A percentile compares a stretch with the other conserved stretches of the same genome.
These are phyloP conservation scores for Cyberlindnera nakhonratchasimensis DNA, from an alignment of 805 yeast species.

Conservation along the genomic window DNA sequence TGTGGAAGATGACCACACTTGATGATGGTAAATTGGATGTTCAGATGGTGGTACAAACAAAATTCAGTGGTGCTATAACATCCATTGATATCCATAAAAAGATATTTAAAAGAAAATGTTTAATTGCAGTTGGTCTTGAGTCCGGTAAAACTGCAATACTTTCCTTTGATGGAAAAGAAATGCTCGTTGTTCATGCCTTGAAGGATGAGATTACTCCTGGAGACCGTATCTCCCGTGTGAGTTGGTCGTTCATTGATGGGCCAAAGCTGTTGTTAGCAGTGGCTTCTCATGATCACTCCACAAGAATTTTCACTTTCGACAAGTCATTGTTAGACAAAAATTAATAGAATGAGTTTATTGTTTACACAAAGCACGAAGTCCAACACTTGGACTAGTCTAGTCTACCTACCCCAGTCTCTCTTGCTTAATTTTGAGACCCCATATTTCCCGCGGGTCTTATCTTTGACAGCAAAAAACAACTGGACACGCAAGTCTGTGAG, in stretches of 20 bases:
- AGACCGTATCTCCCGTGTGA: conserved; percentile 55
- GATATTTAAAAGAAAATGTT: conserved; percentile 28
- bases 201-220: conserved; percentile 50
- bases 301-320: conserved; percentile 35
- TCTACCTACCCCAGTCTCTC: too few relatives aligned
- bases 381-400: too few relatives aligned
- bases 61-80: conserved; percentile 58
- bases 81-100: conserved; percentile 51
- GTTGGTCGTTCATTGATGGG: conserved; percentile 43
- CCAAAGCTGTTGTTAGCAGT: conserved; percentile 45
- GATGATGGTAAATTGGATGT: conserved; percentile 30
- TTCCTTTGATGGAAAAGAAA: conserved; percentile 31
- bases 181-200: conserved; percentile 33
- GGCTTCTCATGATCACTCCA: conserved; percentile 64
- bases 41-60: conserved; percentile 37
- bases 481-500: too few relatives aligned
- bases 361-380: too few relatives aligned
- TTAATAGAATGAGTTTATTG: neutral
- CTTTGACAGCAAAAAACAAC: too few relatives aligned
- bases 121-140: conserved; percentile 68
- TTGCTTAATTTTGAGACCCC: too few relatives aligned
- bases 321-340: conserved; percentile 1
- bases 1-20: conserved; percentile 51
- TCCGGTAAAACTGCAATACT: conserved; percentile 55
- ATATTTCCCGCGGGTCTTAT: too few relatives aligned